Conservation (phyloP, 257 asterid species). For the Solanum pimpinellifolium region DNA sequence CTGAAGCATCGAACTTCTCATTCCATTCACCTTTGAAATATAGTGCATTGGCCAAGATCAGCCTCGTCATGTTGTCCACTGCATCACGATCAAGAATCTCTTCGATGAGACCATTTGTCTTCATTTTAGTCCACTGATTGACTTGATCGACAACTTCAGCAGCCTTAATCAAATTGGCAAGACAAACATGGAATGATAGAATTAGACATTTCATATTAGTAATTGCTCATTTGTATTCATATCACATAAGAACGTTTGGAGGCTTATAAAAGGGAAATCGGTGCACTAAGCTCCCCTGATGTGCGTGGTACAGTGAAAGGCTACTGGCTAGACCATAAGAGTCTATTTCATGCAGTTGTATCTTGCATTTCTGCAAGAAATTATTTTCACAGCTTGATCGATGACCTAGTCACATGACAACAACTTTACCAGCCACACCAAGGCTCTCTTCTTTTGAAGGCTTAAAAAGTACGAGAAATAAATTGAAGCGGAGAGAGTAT, state of each 20-base stretch:
- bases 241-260: not conserved
- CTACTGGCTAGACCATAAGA: not conserved
- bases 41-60: conserved; percentile 19
- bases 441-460: not conserved
- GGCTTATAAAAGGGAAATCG: not conserved
- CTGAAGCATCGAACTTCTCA: conserved; percentile 12
- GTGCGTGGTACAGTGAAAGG: not conserved
- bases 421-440: not conserved
- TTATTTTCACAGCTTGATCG: not conserved
- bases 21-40: conserved; percentile 22
- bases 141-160: conserved; percentile 14
- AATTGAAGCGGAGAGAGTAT: not conserved
- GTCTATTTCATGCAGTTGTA: not conserved
- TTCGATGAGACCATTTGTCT: conserved; percentile 15
- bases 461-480: not conserved
- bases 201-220: too few species aligned
- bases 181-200: conserved; percentile 3
- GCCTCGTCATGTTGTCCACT: conserved; percentile 1
- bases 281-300: not conserved
- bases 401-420: not conserved
- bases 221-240: too few species aligned
- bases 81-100: conserved; percentile 14
- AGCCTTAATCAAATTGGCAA: conserved; percentile 1
- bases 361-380: not conserved
- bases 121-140: conserved; percentile 18